Evolutionary conservation across 768 basidiomycete genomes (phyloP).

Genomic region (Lyophyllum decastes): DNA sequence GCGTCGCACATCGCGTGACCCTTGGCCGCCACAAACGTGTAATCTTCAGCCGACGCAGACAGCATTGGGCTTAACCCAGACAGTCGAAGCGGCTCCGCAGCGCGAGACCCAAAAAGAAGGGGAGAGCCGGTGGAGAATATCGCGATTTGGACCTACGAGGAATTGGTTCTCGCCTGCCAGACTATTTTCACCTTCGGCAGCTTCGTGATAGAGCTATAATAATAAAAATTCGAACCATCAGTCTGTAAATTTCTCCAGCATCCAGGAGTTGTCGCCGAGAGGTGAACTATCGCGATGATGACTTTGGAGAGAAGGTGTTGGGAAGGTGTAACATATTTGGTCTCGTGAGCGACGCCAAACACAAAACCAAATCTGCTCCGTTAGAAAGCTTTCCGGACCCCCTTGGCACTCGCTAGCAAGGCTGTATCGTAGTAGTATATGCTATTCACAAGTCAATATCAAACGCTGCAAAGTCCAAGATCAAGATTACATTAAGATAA

Average conservation of each 20-base stretch:
- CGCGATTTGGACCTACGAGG: slow-evolving; percentile 10
- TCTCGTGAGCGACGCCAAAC: background rate
- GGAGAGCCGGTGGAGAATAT: slow-evolving; percentile 4
- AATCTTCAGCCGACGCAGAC: background rate
- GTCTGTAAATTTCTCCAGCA: too few species aligned
- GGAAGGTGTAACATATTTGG: background rate
- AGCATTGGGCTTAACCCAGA: background rate
- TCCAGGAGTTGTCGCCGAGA: too few species aligned
- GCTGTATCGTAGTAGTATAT: too few species aligned
- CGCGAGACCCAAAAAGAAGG: background rate
- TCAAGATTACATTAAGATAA: too few species aligned
- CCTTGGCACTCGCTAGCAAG: too few species aligned
- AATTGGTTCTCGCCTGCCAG: slow-evolving; percentile 17
- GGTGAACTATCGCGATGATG: too few species aligned
- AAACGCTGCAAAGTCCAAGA: background rate
- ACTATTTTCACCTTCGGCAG: slow-evolving; percentile 10
- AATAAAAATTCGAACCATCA: too few species aligned
- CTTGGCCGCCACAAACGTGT: background rate
- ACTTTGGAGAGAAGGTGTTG: too few species aligned
- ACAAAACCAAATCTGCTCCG: background rate
- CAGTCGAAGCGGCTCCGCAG: background rate
- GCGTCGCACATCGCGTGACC: background rate
- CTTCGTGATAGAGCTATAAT: background rate
- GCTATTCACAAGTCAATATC: background rate
- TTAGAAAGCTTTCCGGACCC: too few species aligned